Evolutionary conservation across 352 stramenopile species (phyloP).

Genomic region (Globisporangium viniferum): DNA sequence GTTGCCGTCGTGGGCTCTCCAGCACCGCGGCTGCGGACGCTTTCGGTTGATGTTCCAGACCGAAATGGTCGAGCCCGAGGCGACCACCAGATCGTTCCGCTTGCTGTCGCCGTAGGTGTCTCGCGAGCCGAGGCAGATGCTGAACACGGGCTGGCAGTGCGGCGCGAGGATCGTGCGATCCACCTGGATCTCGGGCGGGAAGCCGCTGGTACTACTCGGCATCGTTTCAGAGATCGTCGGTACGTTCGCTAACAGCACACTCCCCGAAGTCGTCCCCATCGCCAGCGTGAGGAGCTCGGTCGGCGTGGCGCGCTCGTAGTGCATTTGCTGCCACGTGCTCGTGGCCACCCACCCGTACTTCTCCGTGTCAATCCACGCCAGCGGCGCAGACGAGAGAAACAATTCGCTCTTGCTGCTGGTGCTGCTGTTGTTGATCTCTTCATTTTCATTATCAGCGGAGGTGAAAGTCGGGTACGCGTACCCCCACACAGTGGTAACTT

Average conservation of each 20-base stretch:
- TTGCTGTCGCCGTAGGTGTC: constrained; percentile 53
- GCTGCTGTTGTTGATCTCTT: neutral
- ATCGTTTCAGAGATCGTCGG: constrained; percentile 19
- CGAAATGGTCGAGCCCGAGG: constrained; percentile 61
- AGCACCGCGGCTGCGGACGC: constrained; percentile 26
- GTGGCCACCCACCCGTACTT: constrained; percentile 66
- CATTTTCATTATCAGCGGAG: constrained; percentile 13
- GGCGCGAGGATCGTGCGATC: constrained; percentile 52
- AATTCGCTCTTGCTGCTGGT: neutral
- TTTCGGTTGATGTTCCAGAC: constrained; percentile 72
- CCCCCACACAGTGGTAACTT: constrained; percentile 66
- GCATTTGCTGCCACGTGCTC: constrained; percentile 68
- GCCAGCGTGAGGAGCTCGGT: constrained; percentile 33
- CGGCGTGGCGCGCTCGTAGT: constrained; percentile 22
- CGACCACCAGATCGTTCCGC: constrained; percentile 53
- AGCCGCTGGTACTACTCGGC: neutral
- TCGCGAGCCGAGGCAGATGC: constrained; percentile 42
- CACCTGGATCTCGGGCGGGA: constrained; percentile 26
- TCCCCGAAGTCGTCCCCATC: constrained; percentile 61
- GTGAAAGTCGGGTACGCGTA: constrained; percentile 49
- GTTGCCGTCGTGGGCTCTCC: constrained; percentile 70
- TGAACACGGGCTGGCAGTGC: constrained; percentile 62
- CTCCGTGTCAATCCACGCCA: constrained; percentile 61
- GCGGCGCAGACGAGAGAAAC: constrained; percentile 30
- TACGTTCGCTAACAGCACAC: constrained; percentile 47